Base-by-base conservation (phyloP, 2,329 filamentous ascomycete genomes). In the Helotiales sp. region DNA sequence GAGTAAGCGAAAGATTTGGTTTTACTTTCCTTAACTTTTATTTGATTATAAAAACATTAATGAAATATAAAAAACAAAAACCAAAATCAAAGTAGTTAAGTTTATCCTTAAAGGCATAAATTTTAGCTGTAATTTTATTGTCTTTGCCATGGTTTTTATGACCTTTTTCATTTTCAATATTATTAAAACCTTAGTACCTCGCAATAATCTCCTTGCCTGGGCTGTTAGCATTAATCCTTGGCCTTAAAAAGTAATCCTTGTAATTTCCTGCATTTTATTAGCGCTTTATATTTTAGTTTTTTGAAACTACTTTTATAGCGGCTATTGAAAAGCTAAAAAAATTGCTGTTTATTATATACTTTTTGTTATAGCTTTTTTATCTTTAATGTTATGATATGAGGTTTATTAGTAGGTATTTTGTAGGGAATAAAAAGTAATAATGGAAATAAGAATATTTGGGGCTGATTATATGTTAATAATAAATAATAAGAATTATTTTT, bases 61-160 rank as follows among this genome's bases (percentile, higher is more conserved):
- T 78, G 69, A 74, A 78, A 73, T 73, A 58, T 77, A 97, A 95
- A 96, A 92, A 90, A 87, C 97, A 79, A 98, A 97, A 83, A 90
- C 90, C 40, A 89, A 93, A 72, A 94, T 98, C 40, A 89, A 96
- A 55, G 85, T 98, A 80, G 96, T 95, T 73, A 99, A 99, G 83
- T 90, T 98, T 75, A 88, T 97, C 70, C 89, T 99, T n/a, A 91
- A 96, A 72, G 91, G 93, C 64, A 92, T 98, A 81, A 97, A 94
- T 85, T 98, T 98, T 80, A 93, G 93, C 80, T 99, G 96, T 84
- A 95, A 92, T 79, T 85, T 98, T 69, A 97, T 99, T 77, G 93
- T 99, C 72, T 86, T 99, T 66, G 85, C 93, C 69, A 95, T 99
- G 87, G 83, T 99, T 63, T 89, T 91, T 15, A 87, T 93, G n/a